Evolutionary conservation across 2,329 filamentous ascomycete genomes (phyloP), one percentile per base, ranked within the genome.

Genomic region (Immersiporthe knoxdaviesiana): DNA sequence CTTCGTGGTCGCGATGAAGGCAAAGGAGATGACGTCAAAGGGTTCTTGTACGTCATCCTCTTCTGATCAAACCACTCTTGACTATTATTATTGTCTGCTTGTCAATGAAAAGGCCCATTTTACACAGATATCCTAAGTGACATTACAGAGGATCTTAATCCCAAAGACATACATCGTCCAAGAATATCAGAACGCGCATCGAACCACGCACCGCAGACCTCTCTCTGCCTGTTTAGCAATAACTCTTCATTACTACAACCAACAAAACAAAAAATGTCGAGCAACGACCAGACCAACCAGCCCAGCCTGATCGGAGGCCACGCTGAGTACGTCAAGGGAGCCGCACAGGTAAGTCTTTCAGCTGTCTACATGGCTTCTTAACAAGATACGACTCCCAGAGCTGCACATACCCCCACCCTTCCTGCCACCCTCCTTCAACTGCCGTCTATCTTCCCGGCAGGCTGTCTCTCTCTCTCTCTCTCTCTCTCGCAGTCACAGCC

Each of bases 291-390:
- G 44, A 73, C 77, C 52, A 77, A 83, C 70, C 81, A 87, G 70
- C 86, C 89, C 27, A 84, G 88, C 59, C 88, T 92, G 72, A 75
- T 92, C 58, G 82, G 84, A 69, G 84, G 86, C 56, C 90, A 92
- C 76, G 88, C 84, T 41, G 87, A 91, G 75, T 92, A 91, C 75
- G 84, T 88, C 75, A 92, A 92, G 75, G 90, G 90, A 65, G 87
- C 87, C 8, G 85, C 87, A 67, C 88, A 91, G 81, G 90, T 90
- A 78, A 68, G 79, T 75, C 35, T 30, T 30, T 11, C 44, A 39
- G 54, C 32, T n/a, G 60, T 16, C n/a, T 7, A 12, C 37, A 12
- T 5, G 44, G n/a, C 12, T 37, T 56, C 52, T n/a, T n/a, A 32
- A 3, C 3, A 5, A 30, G 10, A 63, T 3, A 5, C 8, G 37